Percentiles rank a stretch among this genome's conserved stretches.
Evolutionary conservation across 176 grass and related monocot genomes (phyloP).

Genomic region (Poa annua): DNA sequence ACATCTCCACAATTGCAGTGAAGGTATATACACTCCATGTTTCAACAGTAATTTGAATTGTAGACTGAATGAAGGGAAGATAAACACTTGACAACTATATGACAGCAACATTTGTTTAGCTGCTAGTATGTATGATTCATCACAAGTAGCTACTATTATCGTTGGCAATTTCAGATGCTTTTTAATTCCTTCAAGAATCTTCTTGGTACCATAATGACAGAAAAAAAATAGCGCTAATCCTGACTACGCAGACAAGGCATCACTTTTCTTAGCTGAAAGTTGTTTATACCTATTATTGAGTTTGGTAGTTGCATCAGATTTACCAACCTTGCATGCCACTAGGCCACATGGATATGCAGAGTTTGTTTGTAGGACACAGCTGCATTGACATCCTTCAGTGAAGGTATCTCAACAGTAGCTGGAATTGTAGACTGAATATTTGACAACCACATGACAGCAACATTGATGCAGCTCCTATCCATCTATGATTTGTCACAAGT

Average conservation of each 20-base stretch:
- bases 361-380: neutral
- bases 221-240: neutral
- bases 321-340: neutral
- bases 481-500: constrained; percentile 1
- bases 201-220: neutral
- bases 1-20: neutral
- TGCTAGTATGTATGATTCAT: neutral
- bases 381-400: neutral
- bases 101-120: neutral
- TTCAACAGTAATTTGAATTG: constrained; percentile 7
- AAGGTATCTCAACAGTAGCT: constrained; percentile 16
- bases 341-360: constrained; percentile 7
- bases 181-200: neutral
- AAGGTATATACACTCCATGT: neutral
- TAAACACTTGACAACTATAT: neutral
- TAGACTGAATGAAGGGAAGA: neutral
- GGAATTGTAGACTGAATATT: neutral
- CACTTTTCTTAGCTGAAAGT: neutral
- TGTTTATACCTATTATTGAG: neutral
- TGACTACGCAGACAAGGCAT: neutral
- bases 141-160: constrained; percentile 8
- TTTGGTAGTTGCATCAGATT: neutral
- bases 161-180: neutral
- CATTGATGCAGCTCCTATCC: neutral
- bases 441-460: constrained; percentile 19